Conservation (phyloP, 257 asterid genomes). For the Rubia yunnanensis region DNA sequence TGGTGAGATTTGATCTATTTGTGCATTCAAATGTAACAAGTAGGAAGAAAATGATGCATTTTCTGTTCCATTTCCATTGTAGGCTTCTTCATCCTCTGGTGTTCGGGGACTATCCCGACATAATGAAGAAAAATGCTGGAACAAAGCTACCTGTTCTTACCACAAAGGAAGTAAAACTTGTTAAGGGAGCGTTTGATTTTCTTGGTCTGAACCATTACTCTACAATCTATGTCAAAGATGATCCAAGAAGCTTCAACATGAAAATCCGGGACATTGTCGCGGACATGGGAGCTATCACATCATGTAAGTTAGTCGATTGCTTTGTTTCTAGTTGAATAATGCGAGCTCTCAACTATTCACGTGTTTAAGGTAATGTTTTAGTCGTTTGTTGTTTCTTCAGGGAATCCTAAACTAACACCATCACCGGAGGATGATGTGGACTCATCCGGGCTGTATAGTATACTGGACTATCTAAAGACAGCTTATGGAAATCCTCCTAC, state of each 20-base stretch:
- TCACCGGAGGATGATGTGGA: neutral
- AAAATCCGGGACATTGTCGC: neutral
- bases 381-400: neutral
- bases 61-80: neutral
- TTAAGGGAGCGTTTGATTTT: constrained; percentile 2
- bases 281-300: constrained; percentile 2
- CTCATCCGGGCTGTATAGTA: constrained; percentile 27
- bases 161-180: constrained; percentile 22
- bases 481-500: constrained; percentile 42
- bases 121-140: constrained; percentile 30
- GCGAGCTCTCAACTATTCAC: too few species aligned
- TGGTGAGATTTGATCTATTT: constrained; percentile 28
- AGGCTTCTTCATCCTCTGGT: constrained; percentile 13
- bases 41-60: neutral
- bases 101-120: constrained; percentile 40
- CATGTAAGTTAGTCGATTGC: too few species aligned
- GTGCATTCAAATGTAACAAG: neutral
- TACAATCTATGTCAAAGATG: neutral
- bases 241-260: neutral
- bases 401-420: neutral
- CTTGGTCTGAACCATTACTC: constrained; percentile 6
- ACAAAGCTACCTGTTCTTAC: constrained; percentile 44
- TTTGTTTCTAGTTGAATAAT: too few species aligned
- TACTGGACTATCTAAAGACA: constrained; percentile 39
- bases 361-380: neutral